Conservation (phyloP, 768 basidiomycete species). For the Lactarius psammicola region DNA sequence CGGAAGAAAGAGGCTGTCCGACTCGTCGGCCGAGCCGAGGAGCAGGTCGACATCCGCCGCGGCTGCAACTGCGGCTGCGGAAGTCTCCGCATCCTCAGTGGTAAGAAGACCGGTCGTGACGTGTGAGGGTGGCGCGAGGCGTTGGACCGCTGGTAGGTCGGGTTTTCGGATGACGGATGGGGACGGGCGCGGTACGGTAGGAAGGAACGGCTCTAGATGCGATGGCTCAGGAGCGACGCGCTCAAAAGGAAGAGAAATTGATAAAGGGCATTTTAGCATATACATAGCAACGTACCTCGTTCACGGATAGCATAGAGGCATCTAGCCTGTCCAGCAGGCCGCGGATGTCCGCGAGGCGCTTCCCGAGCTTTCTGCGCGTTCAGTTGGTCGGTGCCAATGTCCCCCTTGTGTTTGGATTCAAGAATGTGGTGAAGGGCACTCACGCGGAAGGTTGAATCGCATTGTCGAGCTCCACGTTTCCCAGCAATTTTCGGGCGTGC, state of each 20-base stretch:
- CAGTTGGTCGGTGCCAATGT: slow-evolving; percentile 30
- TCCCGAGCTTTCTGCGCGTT: slow-evolving; percentile 40
- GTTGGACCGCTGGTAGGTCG: slow-evolving; percentile 41
- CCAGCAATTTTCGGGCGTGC: slow-evolving; percentile 17
- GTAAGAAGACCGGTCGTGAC: slow-evolving; percentile 26
- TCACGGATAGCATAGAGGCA: slow-evolving; percentile 47
- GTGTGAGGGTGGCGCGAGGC: slow-evolving; percentile 27
- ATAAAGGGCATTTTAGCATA: not conserved
- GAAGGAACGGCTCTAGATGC: slow-evolving; percentile 21
- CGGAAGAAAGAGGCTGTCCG: slow-evolving; percentile 35
- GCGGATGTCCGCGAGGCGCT: slow-evolving; percentile 47
- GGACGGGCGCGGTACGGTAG: not conserved
- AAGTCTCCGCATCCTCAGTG: not conserved
- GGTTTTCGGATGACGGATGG: slow-evolving; percentile 37
- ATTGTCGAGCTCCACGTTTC: slow-evolving; percentile 18
- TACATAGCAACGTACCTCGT: slow-evolving; percentile 45
- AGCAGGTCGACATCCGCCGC: slow-evolving; percentile 13
- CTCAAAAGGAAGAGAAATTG: slow-evolving; percentile 33
- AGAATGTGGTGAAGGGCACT: not conserved
- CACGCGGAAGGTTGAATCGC: slow-evolving; percentile 9
- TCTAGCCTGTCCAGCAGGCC: slow-evolving; percentile 57
- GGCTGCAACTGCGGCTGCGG: not conserved
- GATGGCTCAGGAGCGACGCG: slow-evolving; percentile 41
- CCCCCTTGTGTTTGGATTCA: not conserved
- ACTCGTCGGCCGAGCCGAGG: slow-evolving; percentile 3